Percentiles rank a stretch among this genome's conserved stretches.
Evolutionary conservation across 768 basidiomycete species (phyloP).

Genomic region (Termitomyces sp.): DNA sequence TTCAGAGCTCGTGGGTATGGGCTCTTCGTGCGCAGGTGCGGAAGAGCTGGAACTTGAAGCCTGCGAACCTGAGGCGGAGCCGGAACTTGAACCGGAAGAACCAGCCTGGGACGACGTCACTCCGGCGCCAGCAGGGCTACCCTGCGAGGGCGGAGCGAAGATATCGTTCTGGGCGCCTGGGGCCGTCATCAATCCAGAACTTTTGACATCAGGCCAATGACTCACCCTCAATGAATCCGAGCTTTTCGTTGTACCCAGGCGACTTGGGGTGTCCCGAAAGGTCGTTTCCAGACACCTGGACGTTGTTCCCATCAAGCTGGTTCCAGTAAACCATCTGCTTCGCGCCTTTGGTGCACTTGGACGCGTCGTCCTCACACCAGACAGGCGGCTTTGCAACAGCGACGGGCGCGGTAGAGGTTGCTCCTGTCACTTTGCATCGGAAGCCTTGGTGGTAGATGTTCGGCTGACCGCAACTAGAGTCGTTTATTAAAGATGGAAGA

Average conservation of each 20-base stretch:
- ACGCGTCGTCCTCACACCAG: slow-evolving; percentile 46
- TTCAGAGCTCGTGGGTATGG: background rate
- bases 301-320: slow-evolving; percentile 43
- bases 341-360: slow-evolving; percentile 39
- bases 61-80: background rate
- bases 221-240: slow-evolving; percentile 43
- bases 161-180: slow-evolving; percentile 42
- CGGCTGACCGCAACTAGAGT: slow-evolving; percentile 41
- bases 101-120: background rate
- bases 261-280: slow-evolving; percentile 32
- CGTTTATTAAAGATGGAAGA: background rate
- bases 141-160: slow-evolving; percentile 21
- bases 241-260: slow-evolving; percentile 45
- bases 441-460: slow-evolving; percentile 48
- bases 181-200: background rate
- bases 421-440: slow-evolving; percentile 44
- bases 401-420: slow-evolving; percentile 33
- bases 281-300: slow-evolving; percentile 37
- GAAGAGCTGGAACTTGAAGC: background rate
- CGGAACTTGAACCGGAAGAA: background rate
- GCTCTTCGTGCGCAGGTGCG: background rate
- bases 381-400: slow-evolving; percentile 39
- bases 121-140: background rate
- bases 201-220: background rate
- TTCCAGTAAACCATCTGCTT: slow-evolving; percentile 58